Percentiles rank a stretch among this genome's conserved stretches.
These are phyloP conservation scores for Mycena rosella DNA, from an alignment of 768 basidiomycete species.

Conservation along the genomic window DNA sequence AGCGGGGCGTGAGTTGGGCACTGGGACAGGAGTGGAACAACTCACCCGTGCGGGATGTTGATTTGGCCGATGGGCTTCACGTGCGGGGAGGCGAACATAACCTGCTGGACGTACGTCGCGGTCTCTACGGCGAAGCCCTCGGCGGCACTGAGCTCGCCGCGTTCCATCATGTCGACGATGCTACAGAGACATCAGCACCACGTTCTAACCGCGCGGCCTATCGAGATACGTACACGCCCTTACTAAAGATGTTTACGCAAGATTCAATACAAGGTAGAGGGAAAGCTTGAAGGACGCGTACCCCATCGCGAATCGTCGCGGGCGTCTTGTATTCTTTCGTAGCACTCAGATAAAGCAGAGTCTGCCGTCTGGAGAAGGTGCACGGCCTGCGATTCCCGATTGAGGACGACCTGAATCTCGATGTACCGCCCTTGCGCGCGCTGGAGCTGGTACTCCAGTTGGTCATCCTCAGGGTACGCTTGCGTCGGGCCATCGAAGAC, in stretches of 20 bases:
- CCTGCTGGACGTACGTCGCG: slow-evolving; percentile 53
- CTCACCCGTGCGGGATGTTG: slow-evolving; percentile 55
- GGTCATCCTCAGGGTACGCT: slow-evolving; percentile 62
- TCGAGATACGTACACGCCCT: slow-evolving; percentile 47
- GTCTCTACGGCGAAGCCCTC: slow-evolving; percentile 52
- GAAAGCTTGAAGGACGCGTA: slow-evolving; percentile 30
- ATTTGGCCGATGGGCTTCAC: slow-evolving; percentile 54
- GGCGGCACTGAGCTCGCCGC: slow-evolving; percentile 53
- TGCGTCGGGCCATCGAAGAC: slow-evolving; percentile 57
- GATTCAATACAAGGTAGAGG: slow-evolving; percentile 8
- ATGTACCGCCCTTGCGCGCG: slow-evolving; percentile 49
- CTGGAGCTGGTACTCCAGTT: slow-evolving; percentile 53
- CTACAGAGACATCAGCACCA: slow-evolving; percentile 37
- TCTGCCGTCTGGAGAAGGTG: slow-evolving; percentile 54
- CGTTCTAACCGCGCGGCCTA: background rate
- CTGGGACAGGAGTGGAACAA: background rate
- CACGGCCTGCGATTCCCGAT: slow-evolving; percentile 55
- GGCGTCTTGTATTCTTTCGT: slow-evolving; percentile 51
- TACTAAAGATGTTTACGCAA: slow-evolving; percentile 57
- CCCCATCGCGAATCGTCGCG: slow-evolving; percentile 56
- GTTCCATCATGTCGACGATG: slow-evolving; percentile 57
- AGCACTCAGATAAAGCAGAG: slow-evolving; percentile 48
- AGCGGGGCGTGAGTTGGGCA: background rate
- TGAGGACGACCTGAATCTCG: slow-evolving; percentile 50
- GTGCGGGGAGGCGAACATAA: slow-evolving; percentile 49